Percentiles rank a stretch among this genome's conserved stretches.
Evolutionary conservation across 2,329 filamentous ascomycete genomes (phyloP).

Genomic region (Pseudopithomyces maydicus): DNA sequence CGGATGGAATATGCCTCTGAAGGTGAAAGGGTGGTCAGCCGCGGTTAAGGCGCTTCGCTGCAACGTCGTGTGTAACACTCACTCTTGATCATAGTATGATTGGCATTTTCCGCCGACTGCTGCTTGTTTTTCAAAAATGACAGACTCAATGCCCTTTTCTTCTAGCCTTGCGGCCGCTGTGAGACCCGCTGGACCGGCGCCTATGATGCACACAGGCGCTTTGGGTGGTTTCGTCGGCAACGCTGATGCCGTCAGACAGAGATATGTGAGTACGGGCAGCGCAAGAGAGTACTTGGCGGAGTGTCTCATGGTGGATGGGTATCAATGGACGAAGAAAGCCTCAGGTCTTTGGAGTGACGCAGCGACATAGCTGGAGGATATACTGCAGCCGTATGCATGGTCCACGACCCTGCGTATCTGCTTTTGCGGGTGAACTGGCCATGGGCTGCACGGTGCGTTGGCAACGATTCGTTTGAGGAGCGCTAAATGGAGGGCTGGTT

Average conservation of each 20-base stretch:
- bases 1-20: conserved; percentile 45
- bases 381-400: conserved; percentile 23
- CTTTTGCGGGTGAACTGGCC: conserved; percentile 25
- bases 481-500: conserved; percentile 24
- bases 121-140: conserved; percentile 43
- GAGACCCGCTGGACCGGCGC: conserved; percentile 44
- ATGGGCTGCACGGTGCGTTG: conserved; percentile 43
- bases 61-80: conserved; percentile 33
- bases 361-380: conserved; percentile 31
- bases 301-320: conserved; percentile 19
- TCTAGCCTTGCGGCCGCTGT: conserved; percentile 40
- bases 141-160: conserved; percentile 40
- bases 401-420: conserved; percentile 15
- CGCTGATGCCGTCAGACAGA: conserved; percentile 30
- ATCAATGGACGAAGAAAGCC: not conserved
- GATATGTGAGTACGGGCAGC: conserved; percentile 25
- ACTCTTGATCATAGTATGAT: conserved; percentile 44
- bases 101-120: conserved; percentile 46
- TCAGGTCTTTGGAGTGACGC: conserved; percentile 5
- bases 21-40: conserved; percentile 41
- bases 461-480: conserved; percentile 32
- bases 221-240: conserved; percentile 30
- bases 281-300: conserved; percentile 28
- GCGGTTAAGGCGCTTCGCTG: conserved; percentile 25
- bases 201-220: conserved; percentile 44